Evolutionary conservation across 2,329 filamentous ascomycete species (phyloP).

Genomic region (Hortaea werneckii): DNA sequence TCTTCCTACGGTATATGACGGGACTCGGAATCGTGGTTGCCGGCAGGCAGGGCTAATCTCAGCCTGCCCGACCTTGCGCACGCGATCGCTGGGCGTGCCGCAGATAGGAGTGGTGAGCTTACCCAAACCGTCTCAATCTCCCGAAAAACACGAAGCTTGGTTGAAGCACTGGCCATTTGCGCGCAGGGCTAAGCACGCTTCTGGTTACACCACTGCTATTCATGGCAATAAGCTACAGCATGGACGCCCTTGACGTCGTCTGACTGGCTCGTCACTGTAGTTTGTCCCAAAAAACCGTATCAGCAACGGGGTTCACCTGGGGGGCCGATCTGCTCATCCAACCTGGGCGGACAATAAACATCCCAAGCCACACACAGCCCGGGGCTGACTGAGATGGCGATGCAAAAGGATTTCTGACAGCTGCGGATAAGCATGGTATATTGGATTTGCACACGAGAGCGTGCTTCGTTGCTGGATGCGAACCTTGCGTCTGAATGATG

Average conservation of each 20-base stretch:
- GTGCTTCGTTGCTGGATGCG: no score
- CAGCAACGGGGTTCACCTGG: no score
- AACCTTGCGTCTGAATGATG: no score
- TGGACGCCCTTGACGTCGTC: background rate
- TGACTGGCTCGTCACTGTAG: background rate
- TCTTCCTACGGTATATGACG: conserved; percentile 3
- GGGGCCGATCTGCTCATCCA: no score
- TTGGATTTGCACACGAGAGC: no score
- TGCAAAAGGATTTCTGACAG: no score
- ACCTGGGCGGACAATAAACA: no score
- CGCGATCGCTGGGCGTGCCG: conserved; percentile 1
- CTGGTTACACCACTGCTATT: conserved; percentile 1
- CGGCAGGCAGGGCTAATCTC: background rate
- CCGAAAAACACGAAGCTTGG: conserved; percentile 1
- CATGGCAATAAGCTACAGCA: background rate
- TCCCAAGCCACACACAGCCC: no score
- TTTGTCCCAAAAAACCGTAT: no score
- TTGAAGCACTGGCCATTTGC: background rate
- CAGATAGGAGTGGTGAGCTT: conserved; percentile 3
- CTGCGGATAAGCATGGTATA: no score
- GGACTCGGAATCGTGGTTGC: conserved; percentile 2
- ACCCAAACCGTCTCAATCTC: conserved; percentile 2
- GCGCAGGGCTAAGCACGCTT: conserved; percentile 1
- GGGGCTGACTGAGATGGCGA: no score
- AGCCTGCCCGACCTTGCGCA: background rate